Conservation (phyloP, 1,284 basidiomycete species). For the Moniliella sp. region DNA sequence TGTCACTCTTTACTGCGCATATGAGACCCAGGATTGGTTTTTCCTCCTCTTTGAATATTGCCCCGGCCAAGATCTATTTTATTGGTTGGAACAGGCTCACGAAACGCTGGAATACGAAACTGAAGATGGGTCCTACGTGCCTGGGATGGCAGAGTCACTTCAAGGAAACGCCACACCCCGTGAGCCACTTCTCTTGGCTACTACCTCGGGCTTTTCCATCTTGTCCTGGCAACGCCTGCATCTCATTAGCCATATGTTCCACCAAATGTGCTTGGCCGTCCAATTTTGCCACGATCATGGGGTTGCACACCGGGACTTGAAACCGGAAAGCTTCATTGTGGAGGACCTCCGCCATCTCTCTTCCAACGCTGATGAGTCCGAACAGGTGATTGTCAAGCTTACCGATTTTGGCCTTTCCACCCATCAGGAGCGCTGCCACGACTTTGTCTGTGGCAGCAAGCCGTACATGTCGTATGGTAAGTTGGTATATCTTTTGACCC, state of each 20-base stretch:
- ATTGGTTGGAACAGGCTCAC: conserved; percentile 57
- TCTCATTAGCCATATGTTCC: conserved; percentile 86
- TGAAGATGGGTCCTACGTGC: too few species aligned
- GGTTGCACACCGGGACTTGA: conserved; percentile 89
- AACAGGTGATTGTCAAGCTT: conserved; percentile 53
- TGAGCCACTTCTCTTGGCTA: conserved; percentile 64
- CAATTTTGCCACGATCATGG: conserved; percentile 79
- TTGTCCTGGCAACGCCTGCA: conserved; percentile 66
- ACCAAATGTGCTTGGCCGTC: conserved; percentile 91
- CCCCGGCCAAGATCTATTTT: conserved; percentile 70
- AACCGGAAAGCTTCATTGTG: conserved; percentile 46
- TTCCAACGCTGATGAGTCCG: conserved; percentile 2
- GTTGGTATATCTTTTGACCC: conserved; percentile 13
- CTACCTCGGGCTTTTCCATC: conserved; percentile 52
- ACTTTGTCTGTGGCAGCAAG: conserved; percentile 94
- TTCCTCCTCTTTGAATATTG: conserved; percentile 72
- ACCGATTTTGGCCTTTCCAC: conserved; percentile 92
- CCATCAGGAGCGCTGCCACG: conserved; percentile 61
- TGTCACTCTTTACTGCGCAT: conserved; percentile 55
- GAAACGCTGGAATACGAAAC: conserved; percentile 11
- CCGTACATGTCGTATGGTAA: conserved; percentile 93
- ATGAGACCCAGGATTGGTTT: conserved; percentile 54
- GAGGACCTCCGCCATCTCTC: conserved; percentile 8
- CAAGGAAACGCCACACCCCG: conserved; percentile 44
- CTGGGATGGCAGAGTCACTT: conserved; percentile 6